Evolutionary conservation across 352 stramenopile genomes (phyloP).

Genomic region (Globisporangium orthogonon): DNA sequence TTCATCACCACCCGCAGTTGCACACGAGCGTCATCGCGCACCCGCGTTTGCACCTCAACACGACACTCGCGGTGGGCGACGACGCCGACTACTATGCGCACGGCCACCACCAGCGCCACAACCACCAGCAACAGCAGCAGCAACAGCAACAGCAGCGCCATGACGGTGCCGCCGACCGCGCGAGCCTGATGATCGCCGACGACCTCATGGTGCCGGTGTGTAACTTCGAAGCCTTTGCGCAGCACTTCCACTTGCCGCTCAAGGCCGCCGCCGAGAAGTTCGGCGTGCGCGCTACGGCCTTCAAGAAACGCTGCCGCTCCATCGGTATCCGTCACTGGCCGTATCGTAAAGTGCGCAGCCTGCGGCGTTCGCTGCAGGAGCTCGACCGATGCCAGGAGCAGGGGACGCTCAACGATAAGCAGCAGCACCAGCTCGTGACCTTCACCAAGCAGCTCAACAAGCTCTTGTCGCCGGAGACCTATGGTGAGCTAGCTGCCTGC

Average conservation of each 20-base stretch:
- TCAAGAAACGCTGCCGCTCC: constrained; percentile 68
- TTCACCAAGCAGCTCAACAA: constrained; percentile 64
- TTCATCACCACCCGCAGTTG: constrained; percentile 7
- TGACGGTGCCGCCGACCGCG: constrained; percentile 14
- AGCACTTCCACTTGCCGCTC: constrained; percentile 61
- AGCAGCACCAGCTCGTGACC: constrained; percentile 45
- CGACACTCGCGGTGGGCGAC: constrained; percentile 27
- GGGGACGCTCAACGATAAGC: constrained; percentile 53
- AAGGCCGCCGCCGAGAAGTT: constrained; percentile 72
- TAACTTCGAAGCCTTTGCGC: constrained; percentile 68
- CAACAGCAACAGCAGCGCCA: constrained; percentile 6
- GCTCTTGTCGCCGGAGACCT: constrained; percentile 60
- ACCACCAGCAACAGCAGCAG: too few relatives aligned
- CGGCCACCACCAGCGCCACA: constrained; percentile 10
- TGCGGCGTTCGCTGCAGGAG: constrained; percentile 63
- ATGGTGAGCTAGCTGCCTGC: constrained; percentile 27
- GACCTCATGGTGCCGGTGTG: constrained; percentile 46
- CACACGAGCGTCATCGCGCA: constrained; percentile 2
- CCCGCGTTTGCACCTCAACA: constrained; percentile 20
- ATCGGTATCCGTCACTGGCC: constrained; percentile 73
- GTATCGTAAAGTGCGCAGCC: constrained; percentile 63
- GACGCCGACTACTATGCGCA: constrained; percentile 22
- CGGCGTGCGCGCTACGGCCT: constrained; percentile 60
- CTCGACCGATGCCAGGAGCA: constrained; percentile 50
- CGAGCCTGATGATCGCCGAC: not conserved